A percentile compares a stretch with the other conserved stretches of the same genome.
phyloP scores from a whole-genome alignment of 768 basidiomycete species.

The Neoboletus subvelutipes region DNA sequence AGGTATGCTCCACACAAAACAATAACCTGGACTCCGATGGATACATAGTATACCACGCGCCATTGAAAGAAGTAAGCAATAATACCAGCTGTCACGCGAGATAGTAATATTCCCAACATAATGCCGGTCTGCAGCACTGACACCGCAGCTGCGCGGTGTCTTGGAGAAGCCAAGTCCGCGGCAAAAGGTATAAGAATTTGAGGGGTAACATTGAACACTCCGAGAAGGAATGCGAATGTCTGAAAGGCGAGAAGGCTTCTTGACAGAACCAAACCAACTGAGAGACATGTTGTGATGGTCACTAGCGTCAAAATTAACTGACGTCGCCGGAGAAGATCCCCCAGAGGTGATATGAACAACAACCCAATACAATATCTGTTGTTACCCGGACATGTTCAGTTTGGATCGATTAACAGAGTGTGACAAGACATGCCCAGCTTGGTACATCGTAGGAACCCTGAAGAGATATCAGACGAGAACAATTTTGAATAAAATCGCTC shows the following conservation, averaged over 20 bases:
- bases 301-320: conserved; percentile 41
- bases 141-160: conserved; percentile 20
- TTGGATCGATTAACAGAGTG: neutral
- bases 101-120: conserved; percentile 28
- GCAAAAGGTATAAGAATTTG: conserved; percentile 42
- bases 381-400: neutral
- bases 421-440: conserved; percentile 50
- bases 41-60: conserved; percentile 42
- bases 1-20: conserved; percentile 31
- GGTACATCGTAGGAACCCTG: conserved; percentile 62
- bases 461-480: conserved; percentile 5
- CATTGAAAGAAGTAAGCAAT: conserved; percentile 40
- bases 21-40: conserved; percentile 34
- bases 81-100: conserved; percentile 36
- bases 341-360: conserved; percentile 42
- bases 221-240: conserved; percentile 38
- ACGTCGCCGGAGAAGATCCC: conserved; percentile 45
- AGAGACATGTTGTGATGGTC: conserved; percentile 31
- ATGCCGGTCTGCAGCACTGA: conserved; percentile 31
- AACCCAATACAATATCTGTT: conserved; percentile 32
- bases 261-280: conserved; percentile 39
- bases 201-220: conserved; percentile 39
- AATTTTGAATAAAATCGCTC: neutral
- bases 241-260: conserved; percentile 34
- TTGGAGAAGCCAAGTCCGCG: conserved; percentile 42